Evolutionary conservation across 495 filamentous ascomycete species (phyloP).

Genomic region (Penicillium malachiteum): DNA sequence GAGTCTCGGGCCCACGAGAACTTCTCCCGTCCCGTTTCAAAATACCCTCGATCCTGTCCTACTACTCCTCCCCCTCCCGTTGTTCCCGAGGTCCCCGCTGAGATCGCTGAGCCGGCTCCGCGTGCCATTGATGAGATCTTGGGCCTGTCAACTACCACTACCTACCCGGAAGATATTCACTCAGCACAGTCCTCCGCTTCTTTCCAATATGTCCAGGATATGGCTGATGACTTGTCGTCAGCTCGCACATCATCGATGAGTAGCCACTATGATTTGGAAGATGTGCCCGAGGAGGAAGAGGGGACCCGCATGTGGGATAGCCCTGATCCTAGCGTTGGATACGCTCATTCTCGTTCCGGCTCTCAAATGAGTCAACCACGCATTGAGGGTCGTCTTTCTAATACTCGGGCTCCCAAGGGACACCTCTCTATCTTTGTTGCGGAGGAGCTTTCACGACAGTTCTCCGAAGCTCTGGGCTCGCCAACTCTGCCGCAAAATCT

Average conservation of each 20-base stretch:
- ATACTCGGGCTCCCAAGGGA: conserved; percentile 17
- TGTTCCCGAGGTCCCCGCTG: conserved; percentile 33
- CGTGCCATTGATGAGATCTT: conserved; percentile 48
- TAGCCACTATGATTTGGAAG: conserved; percentile 51
- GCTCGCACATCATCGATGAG: conserved; percentile 46
- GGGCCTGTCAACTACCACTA: conserved; percentile 29
- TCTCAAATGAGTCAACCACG: conserved; percentile 17
- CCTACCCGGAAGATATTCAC: conserved; percentile 37
- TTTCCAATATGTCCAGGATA: conserved; percentile 24
- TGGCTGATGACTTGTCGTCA: conserved; percentile 47
- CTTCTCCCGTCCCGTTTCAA: conserved; percentile 50
- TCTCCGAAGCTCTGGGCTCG: conserved; percentile 41
- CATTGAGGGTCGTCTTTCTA: conserved; percentile 9
- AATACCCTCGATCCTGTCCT: conserved; percentile 30
- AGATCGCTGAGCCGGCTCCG: conserved; percentile 38
- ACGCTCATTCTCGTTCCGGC: conserved; percentile 18
- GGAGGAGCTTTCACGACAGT: conserved; percentile 35
- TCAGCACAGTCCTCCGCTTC: conserved; percentile 10
- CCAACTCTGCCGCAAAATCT: conserved; percentile 38
- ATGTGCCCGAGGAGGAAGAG: conserved; percentile 76
- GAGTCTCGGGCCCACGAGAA: conserved; percentile 46
- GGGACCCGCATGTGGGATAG: conserved; percentile 34
- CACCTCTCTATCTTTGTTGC: conserved; percentile 34
- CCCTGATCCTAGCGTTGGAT: conserved; percentile 19
- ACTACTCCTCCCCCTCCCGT: conserved; percentile 30